These are phyloP conservation scores for Aspergillus sp. DNA, from an alignment of 2,329 filamentous ascomycete species.

Conservation along the genomic window DNA sequence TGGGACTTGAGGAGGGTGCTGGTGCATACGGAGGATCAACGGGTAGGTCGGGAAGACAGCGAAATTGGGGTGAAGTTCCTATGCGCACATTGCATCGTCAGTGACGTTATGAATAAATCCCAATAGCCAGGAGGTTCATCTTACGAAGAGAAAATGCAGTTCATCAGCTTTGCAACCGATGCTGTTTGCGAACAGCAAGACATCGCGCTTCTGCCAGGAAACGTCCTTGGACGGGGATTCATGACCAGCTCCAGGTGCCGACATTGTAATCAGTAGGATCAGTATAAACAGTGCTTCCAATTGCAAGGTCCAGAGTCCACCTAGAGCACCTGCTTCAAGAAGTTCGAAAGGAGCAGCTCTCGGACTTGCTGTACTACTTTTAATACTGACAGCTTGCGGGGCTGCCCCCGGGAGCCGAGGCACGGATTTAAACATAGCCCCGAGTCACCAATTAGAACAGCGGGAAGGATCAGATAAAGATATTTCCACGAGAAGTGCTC, in stretches of 20 bases:
- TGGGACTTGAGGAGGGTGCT: too few relatives aligned
- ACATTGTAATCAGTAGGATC: constrained; percentile 27
- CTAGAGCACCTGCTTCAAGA: neutral
- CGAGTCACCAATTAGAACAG: neutral
- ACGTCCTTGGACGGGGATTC: constrained; percentile 70
- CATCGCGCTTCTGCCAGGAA: constrained; percentile 80
- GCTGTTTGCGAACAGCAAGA: constrained; percentile 80
- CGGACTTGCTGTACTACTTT: neutral
- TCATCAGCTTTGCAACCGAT: constrained; percentile 81
- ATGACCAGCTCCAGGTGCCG: constrained; percentile 58
- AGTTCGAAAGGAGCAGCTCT: neutral
- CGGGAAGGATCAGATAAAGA: neutral
- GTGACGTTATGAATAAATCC: neutral
- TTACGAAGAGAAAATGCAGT: constrained; percentile 84
- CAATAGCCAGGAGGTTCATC: constrained; percentile 15
- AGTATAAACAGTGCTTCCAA: neutral
- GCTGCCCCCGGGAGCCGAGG: constrained; percentile 8
- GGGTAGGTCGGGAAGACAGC: constrained; percentile 83
- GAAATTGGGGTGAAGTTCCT: constrained; percentile 85
- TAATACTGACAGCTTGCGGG: constrained; percentile 5
- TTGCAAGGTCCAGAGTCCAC: too few relatives aligned
- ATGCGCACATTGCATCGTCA: constrained; percentile 1
- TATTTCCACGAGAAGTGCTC: neutral
- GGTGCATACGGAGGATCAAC: constrained; percentile 58
- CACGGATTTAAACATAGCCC: neutral